Evolutionary conservation across 75 land plant species (phyloP).

Genomic region (Sequoia sempervirens): DNA sequence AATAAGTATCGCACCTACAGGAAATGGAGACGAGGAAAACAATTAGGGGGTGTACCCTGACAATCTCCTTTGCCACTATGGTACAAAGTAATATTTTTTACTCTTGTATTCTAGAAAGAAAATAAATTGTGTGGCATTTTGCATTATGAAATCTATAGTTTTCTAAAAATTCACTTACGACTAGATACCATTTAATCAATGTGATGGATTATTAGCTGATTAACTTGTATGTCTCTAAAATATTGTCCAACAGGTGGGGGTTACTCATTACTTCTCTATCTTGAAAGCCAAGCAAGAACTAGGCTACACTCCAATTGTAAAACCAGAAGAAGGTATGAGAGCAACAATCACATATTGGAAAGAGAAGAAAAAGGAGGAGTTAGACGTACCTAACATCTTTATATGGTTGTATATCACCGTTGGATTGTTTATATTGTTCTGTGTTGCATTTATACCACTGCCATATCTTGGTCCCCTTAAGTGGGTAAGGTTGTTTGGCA

Average conservation of each 20-base stretch:
- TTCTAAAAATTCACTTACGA: not conserved
- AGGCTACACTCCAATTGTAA: constrained; percentile 78
- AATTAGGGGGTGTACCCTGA: no score
- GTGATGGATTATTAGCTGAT: not conserved
- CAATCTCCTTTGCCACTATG: no score
- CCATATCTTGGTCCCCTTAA: constrained; percentile 48
- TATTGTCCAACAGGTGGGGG: constrained; percentile 62
- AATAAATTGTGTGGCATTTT: not conserved
- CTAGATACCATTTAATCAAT: not conserved
- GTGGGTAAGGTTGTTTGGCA: constrained; percentile 25
- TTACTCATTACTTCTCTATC: constrained; percentile 85
- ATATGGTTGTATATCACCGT: constrained; percentile 32
- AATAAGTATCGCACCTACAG: no score
- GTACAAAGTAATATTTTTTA: no score
- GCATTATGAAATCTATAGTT: not conserved
- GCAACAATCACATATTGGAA: constrained; percentile 77
- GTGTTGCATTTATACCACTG: constrained; percentile 62
- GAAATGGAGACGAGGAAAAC: no score
- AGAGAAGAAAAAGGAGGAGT: constrained; percentile 44
- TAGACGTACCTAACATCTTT: constrained; percentile 54
- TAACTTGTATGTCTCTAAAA: not conserved
- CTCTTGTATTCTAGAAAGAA: not conserved
- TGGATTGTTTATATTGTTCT: constrained; percentile 48
- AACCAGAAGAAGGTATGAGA: constrained; percentile 67
- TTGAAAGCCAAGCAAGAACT: constrained; percentile 82